These are phyloP conservation scores for Microsporum canis DNA, from an alignment of 2,329 filamentous ascomycete species.

Conservation along the genomic window DNA sequence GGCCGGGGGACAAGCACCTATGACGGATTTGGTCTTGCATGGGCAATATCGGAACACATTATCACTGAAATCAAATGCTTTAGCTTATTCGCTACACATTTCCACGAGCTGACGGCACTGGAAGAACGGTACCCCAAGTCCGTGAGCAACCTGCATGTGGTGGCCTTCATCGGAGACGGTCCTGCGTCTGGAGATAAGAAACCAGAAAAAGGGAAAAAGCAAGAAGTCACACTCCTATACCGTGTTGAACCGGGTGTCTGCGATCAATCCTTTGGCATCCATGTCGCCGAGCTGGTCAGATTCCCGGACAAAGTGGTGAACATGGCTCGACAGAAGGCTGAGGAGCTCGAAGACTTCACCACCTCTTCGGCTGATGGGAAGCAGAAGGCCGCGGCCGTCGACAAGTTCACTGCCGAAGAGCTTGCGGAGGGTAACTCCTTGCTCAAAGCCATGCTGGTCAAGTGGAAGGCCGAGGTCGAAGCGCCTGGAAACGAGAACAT, in stretches of 20 bases:
- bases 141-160: slow-evolving; percentile 88
- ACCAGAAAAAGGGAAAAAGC: slow-evolving; percentile 42
- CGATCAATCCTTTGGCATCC: slow-evolving; percentile 96
- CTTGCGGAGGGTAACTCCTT: slow-evolving; percentile 78
- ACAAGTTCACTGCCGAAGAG: slow-evolving; percentile 63
- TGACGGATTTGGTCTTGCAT: slow-evolving; percentile 95
- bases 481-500: slow-evolving; percentile 45
- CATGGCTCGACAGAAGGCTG: slow-evolving; percentile 98
- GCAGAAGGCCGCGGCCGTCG: slow-evolving; percentile 23
- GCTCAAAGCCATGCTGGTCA: slow-evolving; percentile 68
- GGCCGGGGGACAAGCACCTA: slow-evolving; percentile 95
- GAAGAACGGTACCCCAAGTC: slow-evolving; percentile 69
- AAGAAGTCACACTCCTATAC: slow-evolving; percentile 88
- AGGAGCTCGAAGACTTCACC: slow-evolving; percentile 88
- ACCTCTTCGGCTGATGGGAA: slow-evolving; percentile 30
- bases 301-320: slow-evolving; percentile 96
- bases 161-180: slow-evolving; percentile 67
- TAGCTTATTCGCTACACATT: slow-evolving; percentile 92
- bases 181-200: slow-evolving; percentile 40
- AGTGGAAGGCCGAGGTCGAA: slow-evolving; percentile 71
- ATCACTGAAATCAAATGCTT: slow-evolving; percentile 90
- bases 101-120: slow-evolving; percentile 90
- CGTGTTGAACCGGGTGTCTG: slow-evolving; percentile 93
- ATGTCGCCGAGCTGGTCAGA: slow-evolving; percentile 90
- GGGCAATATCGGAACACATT: slow-evolving; percentile 97